These are phyloP conservation scores for Abelmoschus esculentus DNA, from an alignment of 345 rosid genomes.

Conservation along the genomic window DNA sequence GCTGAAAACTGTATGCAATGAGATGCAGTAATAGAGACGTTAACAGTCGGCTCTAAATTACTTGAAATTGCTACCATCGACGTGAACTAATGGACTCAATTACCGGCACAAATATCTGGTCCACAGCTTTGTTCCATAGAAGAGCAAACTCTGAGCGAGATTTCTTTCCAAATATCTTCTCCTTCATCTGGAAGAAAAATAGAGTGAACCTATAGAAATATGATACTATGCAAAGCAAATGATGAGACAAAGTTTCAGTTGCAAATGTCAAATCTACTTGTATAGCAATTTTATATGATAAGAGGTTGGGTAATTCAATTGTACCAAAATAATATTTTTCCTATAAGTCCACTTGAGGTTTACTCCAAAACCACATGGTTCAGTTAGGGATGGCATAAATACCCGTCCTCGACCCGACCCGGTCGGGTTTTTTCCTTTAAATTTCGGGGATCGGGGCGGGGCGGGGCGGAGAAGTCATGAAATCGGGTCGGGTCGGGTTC, in stretches of 20 bases:
- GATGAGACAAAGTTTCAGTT: background rate
- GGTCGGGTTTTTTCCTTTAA: too few relatives aligned
- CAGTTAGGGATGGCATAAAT: too few relatives aligned
- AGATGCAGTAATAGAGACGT: constrained; percentile 10
- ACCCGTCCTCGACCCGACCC: too few relatives aligned
- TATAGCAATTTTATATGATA: background rate
- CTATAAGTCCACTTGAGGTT: too few relatives aligned
- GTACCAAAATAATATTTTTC: too few relatives aligned
- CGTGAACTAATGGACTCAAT: constrained; percentile 62
- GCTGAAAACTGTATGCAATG: too few relatives aligned
- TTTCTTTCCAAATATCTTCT: constrained; percentile 45
- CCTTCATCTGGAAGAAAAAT: constrained; percentile 32
- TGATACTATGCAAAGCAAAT: background rate
- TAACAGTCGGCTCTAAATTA: background rate
- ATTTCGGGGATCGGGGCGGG: too few relatives aligned
- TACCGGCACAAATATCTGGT: constrained; percentile 59
- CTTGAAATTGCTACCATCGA: constrained; percentile 39
- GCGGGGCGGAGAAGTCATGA: too few relatives aligned
- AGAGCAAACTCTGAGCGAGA: constrained; percentile 47
- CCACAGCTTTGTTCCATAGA: constrained; percentile 80
- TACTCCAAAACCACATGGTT: too few relatives aligned
- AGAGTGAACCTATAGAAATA: constrained; percentile 14
- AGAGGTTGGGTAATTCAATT: too few relatives aligned
- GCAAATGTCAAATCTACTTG: background rate
- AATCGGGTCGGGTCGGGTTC: too few relatives aligned